These are phyloP conservation scores for Suhomyces kilbournensis DNA, from an alignment of 805 yeast genomes.

Conservation along the genomic window DNA sequence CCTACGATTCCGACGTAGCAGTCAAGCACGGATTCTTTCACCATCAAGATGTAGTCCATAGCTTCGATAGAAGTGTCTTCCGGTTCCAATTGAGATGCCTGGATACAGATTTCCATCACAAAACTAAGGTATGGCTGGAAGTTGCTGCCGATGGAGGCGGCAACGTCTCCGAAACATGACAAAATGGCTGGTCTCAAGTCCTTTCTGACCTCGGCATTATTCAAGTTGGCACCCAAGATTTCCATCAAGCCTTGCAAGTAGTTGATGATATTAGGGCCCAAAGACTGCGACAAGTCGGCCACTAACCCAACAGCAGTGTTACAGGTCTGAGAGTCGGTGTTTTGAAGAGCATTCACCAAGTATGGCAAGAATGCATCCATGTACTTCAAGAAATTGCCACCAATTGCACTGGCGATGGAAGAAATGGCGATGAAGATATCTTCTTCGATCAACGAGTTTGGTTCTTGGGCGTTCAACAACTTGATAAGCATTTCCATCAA, in stretches of 20 bases:
- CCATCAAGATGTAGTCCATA: conserved; percentile 65
- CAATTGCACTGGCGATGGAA: conserved; percentile 81
- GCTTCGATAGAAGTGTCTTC: conserved; percentile 72
- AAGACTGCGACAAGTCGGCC: conserved; percentile 89
- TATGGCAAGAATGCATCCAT: conserved; percentile 82
- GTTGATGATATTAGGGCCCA: conserved; percentile 69
- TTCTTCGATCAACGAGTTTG: conserved; percentile 83
- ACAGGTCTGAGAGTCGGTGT: conserved; percentile 80
- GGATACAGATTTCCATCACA: conserved; percentile 74
- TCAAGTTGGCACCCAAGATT: conserved; percentile 70
- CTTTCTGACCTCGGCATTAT: conserved; percentile 63
- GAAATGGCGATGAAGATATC: conserved; percentile 91
- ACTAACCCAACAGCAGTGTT: conserved; percentile 91
- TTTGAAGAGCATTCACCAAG: conserved; percentile 72
- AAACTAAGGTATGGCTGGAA: conserved; percentile 75
- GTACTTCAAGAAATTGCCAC: conserved; percentile 66
- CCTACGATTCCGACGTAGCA: conserved; percentile 94
- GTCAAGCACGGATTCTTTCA: conserved; percentile 88
- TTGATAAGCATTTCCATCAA: conserved; percentile 81
- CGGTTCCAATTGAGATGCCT: conserved; percentile 60
- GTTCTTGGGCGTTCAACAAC: conserved; percentile 55
- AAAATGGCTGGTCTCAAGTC: conserved; percentile 85
- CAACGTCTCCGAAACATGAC: conserved; percentile 94
- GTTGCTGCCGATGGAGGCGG: conserved; percentile 76
- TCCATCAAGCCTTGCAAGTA: conserved; percentile 82